These are phyloP conservation scores for Cadophora gregata DNA, from an alignment of 2,329 filamentous ascomycete species.

Conservation along the genomic window DNA sequence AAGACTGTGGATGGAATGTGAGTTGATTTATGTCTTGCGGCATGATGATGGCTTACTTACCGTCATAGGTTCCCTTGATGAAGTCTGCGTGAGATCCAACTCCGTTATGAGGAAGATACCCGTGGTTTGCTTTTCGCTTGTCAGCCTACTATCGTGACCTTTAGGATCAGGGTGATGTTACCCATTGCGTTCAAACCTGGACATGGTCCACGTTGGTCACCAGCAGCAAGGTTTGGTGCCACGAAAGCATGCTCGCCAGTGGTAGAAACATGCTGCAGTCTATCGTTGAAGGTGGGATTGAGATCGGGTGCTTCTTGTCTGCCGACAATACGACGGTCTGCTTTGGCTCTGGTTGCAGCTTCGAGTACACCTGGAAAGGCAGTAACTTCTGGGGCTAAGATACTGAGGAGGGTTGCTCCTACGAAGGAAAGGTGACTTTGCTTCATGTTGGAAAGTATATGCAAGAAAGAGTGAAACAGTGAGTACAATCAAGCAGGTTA, in stretches of 20 bases:
- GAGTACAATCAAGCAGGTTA: background rate
- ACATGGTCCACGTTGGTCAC: conserved; percentile 36
- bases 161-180: too few species aligned
- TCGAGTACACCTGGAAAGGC: conserved; percentile 31
- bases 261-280: conserved; percentile 26
- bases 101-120: conserved; percentile 43
- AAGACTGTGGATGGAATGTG: conserved; percentile 44
- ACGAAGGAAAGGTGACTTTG: conserved; percentile 15
- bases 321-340: conserved; percentile 6
- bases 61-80: conserved; percentile 42
- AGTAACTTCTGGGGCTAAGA: conserved; percentile 25
- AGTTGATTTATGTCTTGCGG: background rate
- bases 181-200: conserved; percentile 48
- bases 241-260: conserved; percentile 46
- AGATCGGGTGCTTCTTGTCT: conserved; percentile 14
- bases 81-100: conserved; percentile 42
- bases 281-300: conserved; percentile 19
- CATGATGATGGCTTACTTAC: conserved; percentile 26
- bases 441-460: conserved; percentile 24
- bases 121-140: conserved; percentile 44
- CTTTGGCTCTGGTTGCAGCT: conserved; percentile 28
- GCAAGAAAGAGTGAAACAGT: background rate
- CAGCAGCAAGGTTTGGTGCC: conserved; percentile 44
- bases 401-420: conserved; percentile 17
- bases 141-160: background rate